Evolutionary conservation across 2,329 filamentous ascomycete species (phyloP).

Genomic region (Simplicillium sp.): DNA sequence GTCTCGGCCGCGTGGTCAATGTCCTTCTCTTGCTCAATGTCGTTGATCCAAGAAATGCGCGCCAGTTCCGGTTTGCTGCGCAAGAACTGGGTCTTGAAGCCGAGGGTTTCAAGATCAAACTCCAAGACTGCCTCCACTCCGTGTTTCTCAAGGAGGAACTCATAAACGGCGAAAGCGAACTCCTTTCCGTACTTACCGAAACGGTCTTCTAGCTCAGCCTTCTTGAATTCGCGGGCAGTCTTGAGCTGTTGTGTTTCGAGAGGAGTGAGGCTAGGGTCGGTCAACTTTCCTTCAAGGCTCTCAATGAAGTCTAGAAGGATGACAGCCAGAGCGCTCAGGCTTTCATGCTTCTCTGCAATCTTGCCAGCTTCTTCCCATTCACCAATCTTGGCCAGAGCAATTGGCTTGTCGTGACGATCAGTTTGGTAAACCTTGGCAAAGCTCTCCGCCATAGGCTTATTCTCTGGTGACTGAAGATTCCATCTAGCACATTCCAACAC

Average conservation of each 20-base stretch:
- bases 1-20: conserved; percentile 64
- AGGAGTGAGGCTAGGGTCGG: conserved; percentile 16
- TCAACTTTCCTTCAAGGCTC: conserved; percentile 18
- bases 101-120: conserved; percentile 57
- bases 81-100: conserved; percentile 71
- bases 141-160: conserved; percentile 60
- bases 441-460: conserved; percentile 31
- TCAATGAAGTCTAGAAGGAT: conserved; percentile 46
- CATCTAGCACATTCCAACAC: conserved; percentile 44
- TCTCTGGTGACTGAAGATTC: conserved; percentile 33
- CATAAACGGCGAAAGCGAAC: conserved; percentile 72
- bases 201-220: conserved; percentile 36
- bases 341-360: conserved; percentile 49
- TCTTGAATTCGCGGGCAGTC: conserved; percentile 28
- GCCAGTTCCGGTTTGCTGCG: conserved; percentile 61
- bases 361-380: conserved; percentile 49
- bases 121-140: conserved; percentile 61
- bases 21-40: conserved; percentile 67
- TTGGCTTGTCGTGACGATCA: conserved; percentile 42
- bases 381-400: conserved; percentile 42
- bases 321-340: conserved; percentile 44
- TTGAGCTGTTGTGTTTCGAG: conserved; percentile 19
- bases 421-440: conserved; percentile 38
- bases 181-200: conserved; percentile 56
- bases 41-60: conserved; percentile 91